phyloP scores from a whole-genome alignment of 306 rosid genomes.

The Quercus ilex region DNA sequence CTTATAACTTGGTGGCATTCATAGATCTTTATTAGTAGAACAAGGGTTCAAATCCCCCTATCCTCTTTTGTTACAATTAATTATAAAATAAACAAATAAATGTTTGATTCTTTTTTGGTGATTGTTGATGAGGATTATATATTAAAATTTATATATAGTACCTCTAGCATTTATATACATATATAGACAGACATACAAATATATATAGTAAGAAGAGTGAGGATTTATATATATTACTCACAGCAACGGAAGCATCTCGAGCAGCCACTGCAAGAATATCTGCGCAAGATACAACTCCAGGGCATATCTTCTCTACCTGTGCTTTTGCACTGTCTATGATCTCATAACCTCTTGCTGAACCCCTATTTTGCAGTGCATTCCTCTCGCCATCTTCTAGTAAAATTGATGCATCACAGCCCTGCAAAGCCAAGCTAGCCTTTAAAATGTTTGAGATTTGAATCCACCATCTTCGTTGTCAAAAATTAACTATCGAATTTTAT shows the following conservation, averaged over 20 bases:
- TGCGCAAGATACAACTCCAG: conserved; percentile 23
- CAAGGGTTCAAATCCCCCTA: too few relatives aligned
- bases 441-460: too few relatives aligned
- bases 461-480: too few relatives aligned
- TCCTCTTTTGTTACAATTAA: too few relatives aligned
- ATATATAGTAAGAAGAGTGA: neutral
- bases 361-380: conserved; percentile 18
- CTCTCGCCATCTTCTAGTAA: conserved; percentile 45
- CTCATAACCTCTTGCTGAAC: conserved; percentile 38
- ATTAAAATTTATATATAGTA: neutral
- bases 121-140: neutral
- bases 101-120: too few relatives aligned
- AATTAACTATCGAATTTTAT: too few relatives aligned
- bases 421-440: neutral
- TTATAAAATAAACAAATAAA: too few relatives aligned
- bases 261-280: conserved; percentile 55
- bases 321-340: conserved; percentile 54
- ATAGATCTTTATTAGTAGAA: too few relatives aligned
- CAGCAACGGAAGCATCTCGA: conserved; percentile 60
- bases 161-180: neutral
- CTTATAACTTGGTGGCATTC: neutral
- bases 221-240: neutral
- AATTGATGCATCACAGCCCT: conserved; percentile 62
- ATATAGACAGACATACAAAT: neutral
- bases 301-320: conserved; percentile 34